These are phyloP conservation scores for Eragrostis curvula DNA, from an alignment of 176 grass and related monocot species.

Conservation along the genomic window DNA sequence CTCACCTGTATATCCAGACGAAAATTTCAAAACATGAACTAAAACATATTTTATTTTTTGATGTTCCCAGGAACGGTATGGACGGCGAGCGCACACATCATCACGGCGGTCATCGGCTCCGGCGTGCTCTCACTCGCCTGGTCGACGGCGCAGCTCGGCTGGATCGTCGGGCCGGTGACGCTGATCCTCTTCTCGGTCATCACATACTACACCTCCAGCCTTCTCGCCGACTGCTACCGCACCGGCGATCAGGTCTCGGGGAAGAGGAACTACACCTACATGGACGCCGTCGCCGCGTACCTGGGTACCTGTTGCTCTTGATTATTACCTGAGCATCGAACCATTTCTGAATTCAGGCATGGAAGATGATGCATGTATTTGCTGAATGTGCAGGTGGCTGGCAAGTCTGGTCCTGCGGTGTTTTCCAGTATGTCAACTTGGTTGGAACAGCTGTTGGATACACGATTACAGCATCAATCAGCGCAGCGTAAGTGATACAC, in stretches of 20 bases:
- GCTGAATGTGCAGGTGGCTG: slow-evolving; percentile 52
- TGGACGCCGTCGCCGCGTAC: slow-evolving; percentile 74
- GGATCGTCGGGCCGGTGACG: slow-evolving; percentile 64
- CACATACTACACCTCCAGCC: slow-evolving; percentile 87
- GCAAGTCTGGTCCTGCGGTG: slow-evolving; percentile 68
- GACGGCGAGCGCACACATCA: slow-evolving; percentile 92
- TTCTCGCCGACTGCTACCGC: slow-evolving; percentile 90
- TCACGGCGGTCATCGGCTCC: slow-evolving; percentile 94
- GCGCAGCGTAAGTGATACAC: slow-evolving; percentile 66
- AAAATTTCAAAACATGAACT: no score
- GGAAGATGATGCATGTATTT: background rate
- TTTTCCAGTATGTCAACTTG: slow-evolving; percentile 88
- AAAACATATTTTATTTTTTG: no score
- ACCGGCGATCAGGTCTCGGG: slow-evolving; percentile 53
- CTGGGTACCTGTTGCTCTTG: slow-evolving; percentile 37
- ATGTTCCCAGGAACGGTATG: slow-evolving; percentile 83
- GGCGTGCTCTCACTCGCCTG: slow-evolving; percentile 91
- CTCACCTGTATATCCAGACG: no score
- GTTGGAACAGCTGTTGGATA: slow-evolving; percentile 77
- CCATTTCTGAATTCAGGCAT: slow-evolving; percentile 22
- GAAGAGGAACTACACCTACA: slow-evolving; percentile 86
- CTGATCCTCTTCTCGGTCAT: slow-evolving; percentile 69
- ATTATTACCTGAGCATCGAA: background rate
- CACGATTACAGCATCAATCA: slow-evolving; percentile 88
- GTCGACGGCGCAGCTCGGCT: slow-evolving; percentile 87